Base-by-base conservation (phyloP, 2,329 filamentous ascomycete genomes). In the Penicillium sp. region DNA sequence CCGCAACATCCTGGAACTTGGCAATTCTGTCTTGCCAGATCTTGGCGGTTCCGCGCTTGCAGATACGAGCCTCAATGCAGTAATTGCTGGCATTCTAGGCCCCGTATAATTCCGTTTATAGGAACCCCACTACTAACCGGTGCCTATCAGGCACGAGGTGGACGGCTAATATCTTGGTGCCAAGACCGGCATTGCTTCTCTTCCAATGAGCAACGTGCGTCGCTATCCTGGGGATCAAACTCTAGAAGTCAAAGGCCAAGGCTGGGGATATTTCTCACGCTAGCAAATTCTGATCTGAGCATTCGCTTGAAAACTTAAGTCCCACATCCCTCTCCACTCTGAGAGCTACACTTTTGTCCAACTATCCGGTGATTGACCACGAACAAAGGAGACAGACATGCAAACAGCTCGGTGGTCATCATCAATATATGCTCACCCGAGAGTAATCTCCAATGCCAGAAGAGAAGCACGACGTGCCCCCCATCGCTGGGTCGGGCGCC, bases 401-500 rank as follows among this genome's bases (percentile, higher is more conserved):
- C 43, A 53, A 47, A 41, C 36, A 29, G 19, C 32, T 53, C 30
- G 9, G 38, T 47, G 29, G n/a, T 19, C 41, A 39, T 32, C 38
- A 40, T 38, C 6, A n/a, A 19, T 55, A 51, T 9, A 2, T 35
- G 13, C 27, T 23, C 23, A 30, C 14, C 14, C 16, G 16, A 51
- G 35, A 19, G 14, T 18, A 55, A 41, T 47, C 29, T 48, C 36
- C 47, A 44, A 61, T 61, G 57, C 27, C 47, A 11, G 45, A 30
- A 11, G 51, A 60, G 39, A 57, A 57, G 45, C 41, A 53, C 9
- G 26, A 58, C 26, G 19, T 13, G 9, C n/a, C 47, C 11, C 48
- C 27, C 38, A 48, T 50, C 41, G 26, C 40, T 2, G 48, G 56
- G 42, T 61, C 56, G 8, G 57, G 55, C 4, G 78, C 75, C 54